These are phyloP conservation scores for Pyrenochaeta sp. DNA, from an alignment of 2,329 filamentous ascomycete genomes.

Conservation along the genomic window DNA sequence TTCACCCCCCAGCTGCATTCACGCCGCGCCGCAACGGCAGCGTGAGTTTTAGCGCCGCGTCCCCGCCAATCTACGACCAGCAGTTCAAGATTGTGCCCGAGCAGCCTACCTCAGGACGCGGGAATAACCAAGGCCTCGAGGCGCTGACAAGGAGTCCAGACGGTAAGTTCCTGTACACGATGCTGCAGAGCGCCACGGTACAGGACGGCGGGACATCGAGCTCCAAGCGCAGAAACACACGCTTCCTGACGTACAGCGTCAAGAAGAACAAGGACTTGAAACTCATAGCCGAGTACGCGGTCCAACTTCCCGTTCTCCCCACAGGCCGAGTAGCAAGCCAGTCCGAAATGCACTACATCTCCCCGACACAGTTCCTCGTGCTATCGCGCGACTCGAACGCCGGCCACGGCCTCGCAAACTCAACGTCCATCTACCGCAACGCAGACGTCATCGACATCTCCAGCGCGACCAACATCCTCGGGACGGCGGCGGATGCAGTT, in stretches of 20 bases:
- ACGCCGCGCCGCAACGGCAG: conserved; percentile 69
- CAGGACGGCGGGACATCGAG: conserved; percentile 62
- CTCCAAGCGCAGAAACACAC: conserved; percentile 63
- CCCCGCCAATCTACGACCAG: conserved; percentile 66
- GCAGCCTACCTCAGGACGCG: conserved; percentile 67
- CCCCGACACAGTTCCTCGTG: conserved; percentile 70
- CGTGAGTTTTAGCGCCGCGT: conserved; percentile 69
- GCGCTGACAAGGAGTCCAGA: conserved; percentile 69
- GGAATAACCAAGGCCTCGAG: conserved; percentile 80
- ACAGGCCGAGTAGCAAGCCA: conserved; percentile 68
- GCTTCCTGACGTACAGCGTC: conserved; percentile 71
- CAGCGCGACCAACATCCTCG: conserved; percentile 67
- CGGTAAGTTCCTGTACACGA: conserved; percentile 68
- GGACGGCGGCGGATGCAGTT: conserved; percentile 44
- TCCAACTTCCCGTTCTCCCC: conserved; percentile 67
- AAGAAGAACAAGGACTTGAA: conserved; percentile 52
- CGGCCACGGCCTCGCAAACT: conserved; percentile 64
- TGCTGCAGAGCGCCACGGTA: conserved; percentile 69
- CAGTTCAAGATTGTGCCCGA: conserved; percentile 59
- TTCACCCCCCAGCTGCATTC: conserved; percentile 69
- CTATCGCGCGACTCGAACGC: conserved; percentile 68
- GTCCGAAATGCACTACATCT: conserved; percentile 72
- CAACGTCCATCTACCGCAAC: conserved; percentile 69
- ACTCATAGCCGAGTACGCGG: conserved; percentile 69
- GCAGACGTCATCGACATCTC: conserved; percentile 73